Conservation (phyloP, 2,329 filamentous ascomycete genomes). For the Apiospora arundinis region DNA sequence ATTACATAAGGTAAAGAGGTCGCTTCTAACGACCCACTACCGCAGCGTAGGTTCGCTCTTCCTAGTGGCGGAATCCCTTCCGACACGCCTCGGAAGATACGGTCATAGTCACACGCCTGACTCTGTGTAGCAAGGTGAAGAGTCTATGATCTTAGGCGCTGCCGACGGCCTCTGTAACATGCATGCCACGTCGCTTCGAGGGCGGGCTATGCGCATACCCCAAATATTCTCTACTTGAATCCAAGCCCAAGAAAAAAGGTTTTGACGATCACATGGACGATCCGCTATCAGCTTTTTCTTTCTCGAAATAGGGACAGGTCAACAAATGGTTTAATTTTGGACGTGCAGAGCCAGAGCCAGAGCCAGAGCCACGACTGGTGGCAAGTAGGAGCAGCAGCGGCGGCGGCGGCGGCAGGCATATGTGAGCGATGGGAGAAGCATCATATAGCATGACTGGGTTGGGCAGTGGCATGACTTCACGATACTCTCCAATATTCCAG, state of each 20-base stretch:
- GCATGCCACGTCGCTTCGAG: constrained; percentile 5
- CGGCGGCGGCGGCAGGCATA: too few relatives aligned
- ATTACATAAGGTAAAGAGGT: background rate
- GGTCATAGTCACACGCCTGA: background rate
- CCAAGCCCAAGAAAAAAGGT: background rate
- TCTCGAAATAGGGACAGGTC: background rate
- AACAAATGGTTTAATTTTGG: background rate
- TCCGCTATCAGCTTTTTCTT: background rate
- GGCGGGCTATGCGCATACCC: background rate
- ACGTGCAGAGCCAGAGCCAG: background rate
- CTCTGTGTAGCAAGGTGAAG: background rate
- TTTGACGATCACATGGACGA: background rate
- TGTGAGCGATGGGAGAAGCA: background rate
- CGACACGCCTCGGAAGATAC: background rate
- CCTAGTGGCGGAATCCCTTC: background rate
- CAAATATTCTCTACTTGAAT: background rate
- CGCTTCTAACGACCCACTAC: background rate
- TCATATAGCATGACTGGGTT: background rate
- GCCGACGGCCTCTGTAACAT: constrained; percentile 5
- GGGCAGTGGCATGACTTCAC: constrained; percentile 8
- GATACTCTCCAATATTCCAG: constrained; percentile 10
- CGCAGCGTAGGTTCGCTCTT: background rate
- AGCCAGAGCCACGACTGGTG: constrained; percentile 1
- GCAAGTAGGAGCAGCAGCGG: background rate
- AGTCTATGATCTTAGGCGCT: background rate